These are phyloP conservation scores for Ophiostoma ulmi DNA, from an alignment of 2,329 filamentous ascomycete species.

Conservation along the genomic window DNA sequence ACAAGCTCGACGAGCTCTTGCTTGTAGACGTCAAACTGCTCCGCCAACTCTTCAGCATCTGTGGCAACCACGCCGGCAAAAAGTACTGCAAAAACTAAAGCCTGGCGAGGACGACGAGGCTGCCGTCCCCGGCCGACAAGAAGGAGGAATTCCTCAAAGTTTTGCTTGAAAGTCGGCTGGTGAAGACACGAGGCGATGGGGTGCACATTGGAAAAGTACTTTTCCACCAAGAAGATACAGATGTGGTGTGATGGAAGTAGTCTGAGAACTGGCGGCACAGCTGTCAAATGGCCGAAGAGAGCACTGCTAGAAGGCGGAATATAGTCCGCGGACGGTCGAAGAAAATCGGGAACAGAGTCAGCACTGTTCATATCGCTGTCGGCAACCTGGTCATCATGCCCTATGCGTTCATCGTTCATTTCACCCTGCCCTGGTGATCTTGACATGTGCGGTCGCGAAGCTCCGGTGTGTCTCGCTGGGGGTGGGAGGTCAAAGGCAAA, in stretches of 20 bases:
- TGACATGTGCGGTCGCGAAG: background rate
- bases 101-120: constrained; percentile 41
- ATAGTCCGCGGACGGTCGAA: constrained; percentile 61
- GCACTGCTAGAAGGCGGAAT: constrained; percentile 63
- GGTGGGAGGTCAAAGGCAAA: constrained; percentile 17
- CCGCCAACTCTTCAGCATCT: constrained; percentile 46
- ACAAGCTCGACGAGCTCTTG: constrained; percentile 45
- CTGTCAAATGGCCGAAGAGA: constrained; percentile 54
- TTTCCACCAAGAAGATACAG: constrained; percentile 58
- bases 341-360: constrained; percentile 44
- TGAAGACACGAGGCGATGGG: constrained; percentile 64
- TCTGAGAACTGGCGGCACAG: constrained; percentile 49
- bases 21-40: constrained; percentile 20
- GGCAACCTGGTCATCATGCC: background rate
- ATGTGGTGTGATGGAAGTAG: constrained; percentile 55
- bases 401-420: background rate
- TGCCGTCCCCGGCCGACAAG: constrained; percentile 49
- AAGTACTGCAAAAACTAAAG: constrained; percentile 63
- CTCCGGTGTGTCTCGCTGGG: background rate
- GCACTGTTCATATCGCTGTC: constrained; percentile 23
- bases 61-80: constrained; percentile 63
- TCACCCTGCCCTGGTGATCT: background rate
- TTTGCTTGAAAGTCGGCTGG: constrained; percentile 58
- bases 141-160: constrained; percentile 63
- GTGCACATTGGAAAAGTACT: constrained; percentile 66